Conservation (phyloP, 2,329 filamentous ascomycete genomes). For the Cladosporium sp. region DNA sequence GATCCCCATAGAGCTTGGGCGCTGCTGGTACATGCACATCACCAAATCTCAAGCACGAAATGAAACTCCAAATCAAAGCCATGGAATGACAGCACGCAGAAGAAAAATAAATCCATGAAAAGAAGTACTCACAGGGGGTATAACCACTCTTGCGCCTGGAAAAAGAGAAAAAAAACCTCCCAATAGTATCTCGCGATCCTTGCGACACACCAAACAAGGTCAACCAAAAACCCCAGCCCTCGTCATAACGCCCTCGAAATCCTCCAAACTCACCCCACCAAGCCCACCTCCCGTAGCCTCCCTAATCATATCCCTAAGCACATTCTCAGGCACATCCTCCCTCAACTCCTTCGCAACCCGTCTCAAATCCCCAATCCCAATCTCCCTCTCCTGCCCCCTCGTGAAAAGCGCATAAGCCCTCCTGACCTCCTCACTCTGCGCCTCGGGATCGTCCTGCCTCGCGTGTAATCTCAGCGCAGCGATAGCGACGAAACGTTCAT, state of each 20-base stretch:
- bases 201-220: constrained; percentile 25
- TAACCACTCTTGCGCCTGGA: constrained; percentile 7
- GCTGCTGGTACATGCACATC: no score
- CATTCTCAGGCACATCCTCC: constrained; percentile 75
- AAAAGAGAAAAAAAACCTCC: no score
- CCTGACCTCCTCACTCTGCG: constrained; percentile 63
- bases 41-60: no score
- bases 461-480: constrained; percentile 77
- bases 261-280: constrained; percentile 67
- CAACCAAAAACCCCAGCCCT: constrained; percentile 76
- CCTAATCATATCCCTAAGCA: constrained; percentile 88
- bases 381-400: constrained; percentile 54
- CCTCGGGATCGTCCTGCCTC: constrained; percentile 45
- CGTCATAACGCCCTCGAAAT: constrained; percentile 83
- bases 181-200: not conserved
- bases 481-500: constrained; percentile 78
- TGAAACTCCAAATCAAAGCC: not conserved
- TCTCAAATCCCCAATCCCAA: constrained; percentile 73
- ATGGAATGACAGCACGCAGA: not conserved
- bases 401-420: constrained; percentile 81
- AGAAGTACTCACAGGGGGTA: constrained; percentile 11
- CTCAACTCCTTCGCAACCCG: constrained; percentile 75
- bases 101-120: not conserved
- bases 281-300: constrained; percentile 84
- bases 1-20: no score